Evolutionary conservation across 1,284 basidiomycete genomes (phyloP).

Genomic region (Cryptococcus deneoformans): DNA sequence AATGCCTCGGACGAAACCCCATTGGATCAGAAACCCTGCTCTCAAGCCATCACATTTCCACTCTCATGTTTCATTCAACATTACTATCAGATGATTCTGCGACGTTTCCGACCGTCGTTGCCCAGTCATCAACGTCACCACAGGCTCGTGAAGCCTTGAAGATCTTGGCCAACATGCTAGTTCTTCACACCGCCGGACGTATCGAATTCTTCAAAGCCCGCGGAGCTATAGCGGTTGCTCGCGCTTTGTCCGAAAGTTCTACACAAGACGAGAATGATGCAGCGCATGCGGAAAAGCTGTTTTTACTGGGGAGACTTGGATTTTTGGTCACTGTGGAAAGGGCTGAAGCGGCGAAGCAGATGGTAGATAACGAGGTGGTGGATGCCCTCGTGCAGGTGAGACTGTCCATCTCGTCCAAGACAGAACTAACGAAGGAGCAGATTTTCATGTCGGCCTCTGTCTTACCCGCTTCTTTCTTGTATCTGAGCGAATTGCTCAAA

Average conservation of each 20-base stretch:
- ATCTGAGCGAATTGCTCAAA: slow-evolving; percentile 45
- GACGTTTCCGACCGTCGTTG: slow-evolving; percentile 3
- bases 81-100: slow-evolving; percentile 18
- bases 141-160: slow-evolving; percentile 32
- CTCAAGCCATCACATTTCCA: slow-evolving; percentile 25
- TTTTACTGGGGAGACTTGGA: slow-evolving; percentile 40
- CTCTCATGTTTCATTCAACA: slow-evolving; percentile 32
- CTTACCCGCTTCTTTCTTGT: slow-evolving; percentile 22
- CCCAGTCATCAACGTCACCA: background rate
- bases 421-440: slow-evolving; percentile 5
- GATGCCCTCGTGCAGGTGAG: slow-evolving; percentile 32
- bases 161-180: slow-evolving; percentile 37
- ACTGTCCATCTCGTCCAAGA: background rate
- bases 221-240: slow-evolving; percentile 25
- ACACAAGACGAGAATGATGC: slow-evolving; percentile 9
- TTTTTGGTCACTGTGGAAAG: slow-evolving; percentile 41
- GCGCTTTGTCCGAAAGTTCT: slow-evolving; percentile 23
- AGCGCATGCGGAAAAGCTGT: slow-evolving; percentile 28
- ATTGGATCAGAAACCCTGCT: slow-evolving; percentile 66
- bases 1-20: slow-evolving; percentile 69
- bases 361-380: slow-evolving; percentile 38
- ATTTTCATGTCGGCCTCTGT: slow-evolving; percentile 18
- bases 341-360: slow-evolving; percentile 19
- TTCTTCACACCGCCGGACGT: slow-evolving; percentile 31
- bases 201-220: slow-evolving; percentile 22